A percentile compares a stretch with the other conserved stretches of the same genome.
These are phyloP conservation scores for Podaxis pistillaris DNA, from an alignment of 768 basidiomycete genomes.

Conservation along the genomic window DNA sequence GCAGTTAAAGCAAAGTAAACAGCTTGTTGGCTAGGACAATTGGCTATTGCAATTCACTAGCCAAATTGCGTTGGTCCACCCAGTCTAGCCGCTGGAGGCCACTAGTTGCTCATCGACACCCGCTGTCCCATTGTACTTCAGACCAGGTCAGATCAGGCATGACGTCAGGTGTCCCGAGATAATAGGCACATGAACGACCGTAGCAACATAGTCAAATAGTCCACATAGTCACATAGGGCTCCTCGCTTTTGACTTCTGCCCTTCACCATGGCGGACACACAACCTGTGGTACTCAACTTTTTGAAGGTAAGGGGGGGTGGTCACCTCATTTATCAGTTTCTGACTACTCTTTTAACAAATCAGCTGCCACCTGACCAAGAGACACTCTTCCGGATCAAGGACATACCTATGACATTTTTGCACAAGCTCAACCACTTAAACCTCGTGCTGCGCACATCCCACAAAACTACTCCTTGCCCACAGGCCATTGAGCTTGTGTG, in stretches of 20 bases:
- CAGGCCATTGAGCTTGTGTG: background rate
- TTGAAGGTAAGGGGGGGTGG: background rate
- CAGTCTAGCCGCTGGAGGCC: too few relatives aligned
- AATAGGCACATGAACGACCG: too few relatives aligned
- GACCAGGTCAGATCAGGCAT: too few relatives aligned
- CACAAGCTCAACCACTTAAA: background rate
- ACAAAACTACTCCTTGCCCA: background rate
- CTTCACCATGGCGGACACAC: background rate
- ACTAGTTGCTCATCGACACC: too few relatives aligned
- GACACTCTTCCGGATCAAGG: background rate
- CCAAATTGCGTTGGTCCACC: too few relatives aligned
- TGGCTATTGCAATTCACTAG: too few relatives aligned
- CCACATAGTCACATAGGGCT: too few relatives aligned
- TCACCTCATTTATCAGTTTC: background rate
- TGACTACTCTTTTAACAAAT: background rate
- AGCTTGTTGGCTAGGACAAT: too few relatives aligned
- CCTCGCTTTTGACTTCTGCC: background rate
- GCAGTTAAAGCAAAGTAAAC: too few relatives aligned
- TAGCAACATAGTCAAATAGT: too few relatives aligned
- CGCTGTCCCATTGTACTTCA: too few relatives aligned
- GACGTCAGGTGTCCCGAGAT: too few relatives aligned
- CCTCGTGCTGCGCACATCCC: background rate
- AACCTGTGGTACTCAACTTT: background rate
- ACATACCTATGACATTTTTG: background rate
- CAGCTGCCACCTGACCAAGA: slow-evolving; percentile 1